Evolutionary conservation across 768 basidiomycete species (phyloP).

Genomic region (Collybia nuda): DNA sequence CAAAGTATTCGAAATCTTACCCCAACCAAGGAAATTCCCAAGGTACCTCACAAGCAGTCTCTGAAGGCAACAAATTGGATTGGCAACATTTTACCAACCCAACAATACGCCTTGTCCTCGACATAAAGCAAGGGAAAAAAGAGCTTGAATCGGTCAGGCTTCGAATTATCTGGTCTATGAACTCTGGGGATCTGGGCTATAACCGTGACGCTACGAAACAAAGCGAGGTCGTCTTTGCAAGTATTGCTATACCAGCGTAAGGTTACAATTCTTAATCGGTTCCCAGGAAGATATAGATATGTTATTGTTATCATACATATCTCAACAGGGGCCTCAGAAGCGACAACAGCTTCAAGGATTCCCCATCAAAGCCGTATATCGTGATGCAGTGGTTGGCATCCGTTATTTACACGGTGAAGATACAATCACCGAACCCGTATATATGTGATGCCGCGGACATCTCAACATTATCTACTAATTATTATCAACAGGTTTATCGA

Average conservation of each 20-base stretch:
- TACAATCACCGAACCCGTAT: slow-evolving; percentile 14
- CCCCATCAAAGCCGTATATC: slow-evolving; percentile 81
- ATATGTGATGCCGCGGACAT: slow-evolving; percentile 1
- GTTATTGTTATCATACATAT: slow-evolving; percentile 58
- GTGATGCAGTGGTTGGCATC: slow-evolving; percentile 70
- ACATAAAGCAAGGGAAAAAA: slow-evolving; percentile 48
- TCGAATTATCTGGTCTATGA: slow-evolving; percentile 63
- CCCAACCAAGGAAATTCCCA: slow-evolving; percentile 20
- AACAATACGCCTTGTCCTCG: slow-evolving; percentile 58
- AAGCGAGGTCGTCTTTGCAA: slow-evolving; percentile 66
- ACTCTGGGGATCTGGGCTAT: slow-evolving; percentile 25
- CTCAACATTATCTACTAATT: slow-evolving; percentile 4
- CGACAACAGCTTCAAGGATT: slow-evolving; percentile 45
- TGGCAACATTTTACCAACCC: slow-evolving; percentile 85
- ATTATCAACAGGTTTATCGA: slow-evolving; percentile 54
- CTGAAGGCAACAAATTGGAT: slow-evolving; percentile 37
- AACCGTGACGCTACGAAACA: slow-evolving; percentile 38
- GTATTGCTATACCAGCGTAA: slow-evolving; percentile 20
- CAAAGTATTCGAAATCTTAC: slow-evolving; percentile 72
- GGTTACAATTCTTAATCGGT: neutral
- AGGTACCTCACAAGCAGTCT: slow-evolving; percentile 13
- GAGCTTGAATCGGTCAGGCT: slow-evolving; percentile 64
- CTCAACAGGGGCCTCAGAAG: slow-evolving; percentile 26
- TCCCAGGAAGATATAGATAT: slow-evolving; percentile 77
- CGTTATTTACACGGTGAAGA: slow-evolving; percentile 63